These are phyloP conservation scores for Nothophaeocryptopus gaeumannii DNA, from an alignment of 2,329 filamentous ascomycete species.

Conservation along the genomic window DNA sequence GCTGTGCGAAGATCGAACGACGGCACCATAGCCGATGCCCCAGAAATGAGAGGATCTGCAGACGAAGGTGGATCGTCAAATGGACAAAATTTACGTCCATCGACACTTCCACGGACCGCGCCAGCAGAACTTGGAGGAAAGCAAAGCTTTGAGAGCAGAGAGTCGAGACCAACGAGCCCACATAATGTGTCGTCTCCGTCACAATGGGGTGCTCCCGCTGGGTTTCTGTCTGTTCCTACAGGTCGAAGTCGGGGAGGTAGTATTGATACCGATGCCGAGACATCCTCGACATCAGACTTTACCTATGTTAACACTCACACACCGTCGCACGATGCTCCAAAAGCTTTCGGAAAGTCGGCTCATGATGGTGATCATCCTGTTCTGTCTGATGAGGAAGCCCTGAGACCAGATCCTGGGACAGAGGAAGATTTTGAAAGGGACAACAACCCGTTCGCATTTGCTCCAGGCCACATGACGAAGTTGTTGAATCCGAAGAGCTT, in stretches of 20 bases:
- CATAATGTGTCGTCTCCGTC: slow-evolving; percentile 66
- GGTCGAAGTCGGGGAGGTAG: slow-evolving; percentile 64
- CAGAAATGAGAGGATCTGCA: slow-evolving; percentile 29
- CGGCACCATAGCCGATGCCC: slow-evolving; percentile 35
- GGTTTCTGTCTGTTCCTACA: slow-evolving; percentile 63
- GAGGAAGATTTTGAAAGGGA: slow-evolving; percentile 72
- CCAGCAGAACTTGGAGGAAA: slow-evolving; percentile 52
- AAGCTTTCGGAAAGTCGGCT: slow-evolving; percentile 28
- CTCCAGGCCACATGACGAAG: slow-evolving; percentile 76
- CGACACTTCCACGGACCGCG: slow-evolving; percentile 18
- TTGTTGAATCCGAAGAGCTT: slow-evolving; percentile 77
- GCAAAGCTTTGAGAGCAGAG: slow-evolving; percentile 63
- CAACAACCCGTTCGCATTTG: slow-evolving; percentile 81
- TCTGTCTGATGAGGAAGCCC: slow-evolving; percentile 64
- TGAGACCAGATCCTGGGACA: slow-evolving; percentile 72
- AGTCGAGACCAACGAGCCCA: slow-evolving; percentile 63
- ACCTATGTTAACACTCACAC: slow-evolving; percentile 54
- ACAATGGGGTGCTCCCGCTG: slow-evolving; percentile 51
- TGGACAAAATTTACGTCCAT: slow-evolving; percentile 2
- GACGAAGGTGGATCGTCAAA: slow-evolving; percentile 28
- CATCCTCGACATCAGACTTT: slow-evolving; percentile 59
- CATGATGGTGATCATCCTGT: slow-evolving; percentile 49
- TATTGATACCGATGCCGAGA: slow-evolving; percentile 59
- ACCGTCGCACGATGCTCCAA: slow-evolving; percentile 29
- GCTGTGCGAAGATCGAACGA: slow-evolving; percentile 40